phyloP scores from a whole-genome alignment of 768 basidiomycete genomes.

The Mycena leptocephala region DNA sequence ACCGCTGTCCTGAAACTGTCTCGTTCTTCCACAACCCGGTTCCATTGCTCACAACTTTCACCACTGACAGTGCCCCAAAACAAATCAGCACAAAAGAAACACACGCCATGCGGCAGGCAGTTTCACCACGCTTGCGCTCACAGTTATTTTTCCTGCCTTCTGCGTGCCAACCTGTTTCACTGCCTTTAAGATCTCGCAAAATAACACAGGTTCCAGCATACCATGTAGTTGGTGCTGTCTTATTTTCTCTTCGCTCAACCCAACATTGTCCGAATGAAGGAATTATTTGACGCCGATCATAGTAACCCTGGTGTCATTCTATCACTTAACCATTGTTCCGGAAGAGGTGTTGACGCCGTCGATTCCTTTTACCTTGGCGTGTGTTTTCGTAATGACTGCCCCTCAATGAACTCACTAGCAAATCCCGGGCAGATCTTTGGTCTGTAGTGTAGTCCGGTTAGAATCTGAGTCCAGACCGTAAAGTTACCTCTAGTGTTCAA shows the following conservation, averaged over 20 bases:
- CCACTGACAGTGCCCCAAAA: too few species aligned
- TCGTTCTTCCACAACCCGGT: too few species aligned
- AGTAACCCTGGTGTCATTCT: conserved; percentile 75
- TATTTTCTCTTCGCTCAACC: conserved; percentile 41
- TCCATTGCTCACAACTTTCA: too few species aligned
- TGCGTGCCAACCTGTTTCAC: too few species aligned
- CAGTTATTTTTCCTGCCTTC: too few species aligned
- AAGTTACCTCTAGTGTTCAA: conserved; percentile 72
- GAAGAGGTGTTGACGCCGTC: conserved; percentile 83
- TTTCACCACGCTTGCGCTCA: too few species aligned
- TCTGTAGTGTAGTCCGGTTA: conserved; percentile 4
- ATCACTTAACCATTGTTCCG: conserved; percentile 83
- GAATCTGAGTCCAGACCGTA: neutral
- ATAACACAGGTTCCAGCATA: too few species aligned
- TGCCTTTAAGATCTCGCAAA: too few species aligned
- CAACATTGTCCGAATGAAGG: conserved; percentile 42
- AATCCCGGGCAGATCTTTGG: conserved; percentile 37
- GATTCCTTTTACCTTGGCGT: conserved; percentile 83
- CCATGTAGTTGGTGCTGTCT: too few species aligned
- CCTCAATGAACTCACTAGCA: neutral
- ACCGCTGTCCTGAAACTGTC: too few species aligned
- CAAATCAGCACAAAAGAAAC: too few species aligned
- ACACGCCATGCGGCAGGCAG: too few species aligned
- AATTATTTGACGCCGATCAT: conserved; percentile 63
- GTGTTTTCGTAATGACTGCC: conserved; percentile 44